A percentile compares a stretch with the other conserved stretches of the same genome.
Evolutionary conservation across 1,284 basidiomycete genomes (phyloP).

Genomic region (Fomitopsis schrenkii): DNA sequence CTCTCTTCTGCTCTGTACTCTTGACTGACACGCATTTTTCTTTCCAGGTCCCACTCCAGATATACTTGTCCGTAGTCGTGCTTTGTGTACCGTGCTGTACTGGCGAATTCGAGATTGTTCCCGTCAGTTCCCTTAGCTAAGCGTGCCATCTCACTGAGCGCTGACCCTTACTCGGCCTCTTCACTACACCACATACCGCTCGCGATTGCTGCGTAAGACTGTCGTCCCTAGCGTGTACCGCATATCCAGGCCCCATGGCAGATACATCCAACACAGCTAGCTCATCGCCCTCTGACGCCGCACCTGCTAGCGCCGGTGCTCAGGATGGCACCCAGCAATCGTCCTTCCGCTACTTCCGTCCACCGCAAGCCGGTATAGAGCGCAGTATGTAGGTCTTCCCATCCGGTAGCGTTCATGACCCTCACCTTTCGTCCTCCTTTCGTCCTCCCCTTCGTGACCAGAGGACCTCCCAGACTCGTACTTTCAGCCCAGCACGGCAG

Average conservation of each 20-base stretch:
- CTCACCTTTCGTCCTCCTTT: not conserved
- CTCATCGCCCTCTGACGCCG: not conserved
- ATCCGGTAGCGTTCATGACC: not conserved
- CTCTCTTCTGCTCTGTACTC: not conserved
- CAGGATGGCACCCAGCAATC: not conserved
- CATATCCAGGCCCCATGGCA: not conserved
- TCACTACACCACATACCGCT: not conserved
- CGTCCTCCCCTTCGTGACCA: slow-evolving; percentile 6
- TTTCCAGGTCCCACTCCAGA: not conserved
- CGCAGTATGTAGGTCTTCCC: not conserved
- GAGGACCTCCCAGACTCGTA: slow-evolving; percentile 63
- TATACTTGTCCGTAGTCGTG: not conserved
- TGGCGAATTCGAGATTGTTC: slow-evolving; percentile 6
- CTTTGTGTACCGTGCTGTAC: slow-evolving; percentile 1
- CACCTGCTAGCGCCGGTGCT: not conserved
- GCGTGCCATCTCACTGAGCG: not conserved
- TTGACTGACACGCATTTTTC: not conserved
- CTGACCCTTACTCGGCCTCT: not conserved
- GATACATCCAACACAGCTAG: not conserved
- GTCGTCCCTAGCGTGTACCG: not conserved
- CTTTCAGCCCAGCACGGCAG: slow-evolving; percentile 70
- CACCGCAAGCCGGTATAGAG: not conserved
- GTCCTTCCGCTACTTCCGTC: not conserved
- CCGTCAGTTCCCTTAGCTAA: slow-evolving; percentile 8
- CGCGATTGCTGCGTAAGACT: not conserved